Base-by-base conservation (phyloP, 2,329 filamentous ascomycete species). In the Lecanicillium sp. region DNA sequence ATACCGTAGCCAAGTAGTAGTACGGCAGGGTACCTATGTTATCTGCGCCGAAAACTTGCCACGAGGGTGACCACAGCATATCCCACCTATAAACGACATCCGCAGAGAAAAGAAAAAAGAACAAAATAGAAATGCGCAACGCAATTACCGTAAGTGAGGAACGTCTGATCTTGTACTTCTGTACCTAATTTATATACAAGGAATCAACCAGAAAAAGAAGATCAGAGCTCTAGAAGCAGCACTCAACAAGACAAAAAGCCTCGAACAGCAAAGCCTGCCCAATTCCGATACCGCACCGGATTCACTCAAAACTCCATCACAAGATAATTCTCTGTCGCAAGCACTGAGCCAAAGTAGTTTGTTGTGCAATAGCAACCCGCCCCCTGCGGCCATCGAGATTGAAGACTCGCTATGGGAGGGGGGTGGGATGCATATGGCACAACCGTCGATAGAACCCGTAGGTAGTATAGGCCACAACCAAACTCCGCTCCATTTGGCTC, bases 51-150 rank as follows among this genome's bases (percentile, higher is more conserved):
- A 12, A 29, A 29, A 29, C 26, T 29, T 29, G 12, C 26, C 26
- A 29, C 7, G 26, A 29, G 12, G 26, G 26, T 29, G 26, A 29
- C 26, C 26, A 29, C 26, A 29, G 26, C 26, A 29, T 12, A 29
- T 29, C 12, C 12, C 12, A 29, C 12, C 26, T 7, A 23, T 37
- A 19, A 19, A 37, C 19, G 19, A 37, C 35, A 37, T 37, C 17
- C 35, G 35, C 35, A 37, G 19, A 23, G 35, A 37, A 23, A 37
- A 20, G 19, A 37, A 37, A 37, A 37, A 37, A 14, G 35, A 37
- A 12, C 35, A 37, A 37, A 37, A 23, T 37, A 37, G 35, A 37
- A 37, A 19, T 37, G 35, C 35, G 35, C 35, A 37, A 37, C 35
- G 35, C 35, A 37, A 37, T 37, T 37, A 37, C 35, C 35, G 35